These are phyloP conservation scores for Phalaenopsis equestris DNA, from an alignment of 106 monocot genomes.

Conservation along the genomic window DNA sequence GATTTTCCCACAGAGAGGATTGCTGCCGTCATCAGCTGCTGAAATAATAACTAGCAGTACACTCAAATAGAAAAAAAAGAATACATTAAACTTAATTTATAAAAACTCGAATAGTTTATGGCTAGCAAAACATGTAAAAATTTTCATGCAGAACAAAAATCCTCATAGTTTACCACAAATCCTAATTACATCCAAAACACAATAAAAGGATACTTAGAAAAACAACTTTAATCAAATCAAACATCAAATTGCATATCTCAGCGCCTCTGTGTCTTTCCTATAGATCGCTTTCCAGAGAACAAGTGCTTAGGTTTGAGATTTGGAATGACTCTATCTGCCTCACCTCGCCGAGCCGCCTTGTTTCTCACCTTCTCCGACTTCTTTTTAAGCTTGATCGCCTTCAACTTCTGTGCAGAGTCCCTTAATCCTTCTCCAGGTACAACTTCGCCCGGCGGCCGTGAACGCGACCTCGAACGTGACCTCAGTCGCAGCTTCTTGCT, in stretches of 20 bases:
- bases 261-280: constrained; percentile 21
- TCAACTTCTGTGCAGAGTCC: constrained; percentile 72
- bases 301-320: constrained; percentile 93
- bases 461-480: constrained; percentile 41
- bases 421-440: constrained; percentile 85
- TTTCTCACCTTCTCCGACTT: constrained; percentile 64
- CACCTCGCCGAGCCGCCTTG: constrained; percentile 75
- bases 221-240: too few relatives aligned
- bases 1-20: too few relatives aligned
- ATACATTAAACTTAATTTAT: too few relatives aligned
- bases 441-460: constrained; percentile 62
- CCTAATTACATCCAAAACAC: too few relatives aligned
- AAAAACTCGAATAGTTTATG: too few relatives aligned
- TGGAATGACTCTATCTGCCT: constrained; percentile 82
- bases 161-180: too few relatives aligned
- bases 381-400: constrained; percentile 65
- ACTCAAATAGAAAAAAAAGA: too few relatives aligned
- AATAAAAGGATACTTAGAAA: too few relatives aligned
- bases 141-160: too few relatives aligned
- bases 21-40: too few relatives aligned
- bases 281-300: constrained; percentile 65
- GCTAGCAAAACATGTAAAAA: too few relatives aligned
- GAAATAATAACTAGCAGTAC: too few relatives aligned
- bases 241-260: constrained; percentile 8
- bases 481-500: constrained; percentile 55